phyloP scores from a whole-genome alignment of 1,284 basidiomycete genomes.

The Volvariella surrecta region DNA sequence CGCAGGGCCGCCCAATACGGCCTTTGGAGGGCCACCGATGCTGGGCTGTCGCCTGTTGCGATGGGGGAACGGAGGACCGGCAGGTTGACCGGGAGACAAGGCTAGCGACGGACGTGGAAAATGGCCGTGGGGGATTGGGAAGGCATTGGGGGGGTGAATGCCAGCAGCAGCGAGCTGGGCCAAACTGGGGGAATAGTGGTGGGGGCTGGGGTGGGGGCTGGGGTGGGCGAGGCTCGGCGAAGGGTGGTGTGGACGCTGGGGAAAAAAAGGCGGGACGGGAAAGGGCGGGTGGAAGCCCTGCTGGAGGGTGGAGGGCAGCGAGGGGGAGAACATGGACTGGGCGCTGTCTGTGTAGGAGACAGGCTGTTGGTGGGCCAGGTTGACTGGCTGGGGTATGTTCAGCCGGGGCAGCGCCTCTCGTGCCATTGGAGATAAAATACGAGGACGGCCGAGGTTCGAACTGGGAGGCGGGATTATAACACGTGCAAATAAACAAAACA shows the following conservation, averaged over 20 bases:
- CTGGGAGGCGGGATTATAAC: no score
- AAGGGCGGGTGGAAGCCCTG: conserved; percentile 50
- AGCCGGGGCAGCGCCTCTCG: conserved; percentile 34
- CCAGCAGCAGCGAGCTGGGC: conserved; percentile 48
- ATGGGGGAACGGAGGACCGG: conserved; percentile 41
- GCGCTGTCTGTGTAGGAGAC: conserved; percentile 14
- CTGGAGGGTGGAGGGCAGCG: conserved; percentile 51
- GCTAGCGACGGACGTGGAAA: conserved; percentile 49
- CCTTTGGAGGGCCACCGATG: conserved; percentile 77
- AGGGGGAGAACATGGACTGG: conserved; percentile 55
- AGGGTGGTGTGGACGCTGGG: conserved; percentile 65
- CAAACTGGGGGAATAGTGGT: conserved; percentile 47
- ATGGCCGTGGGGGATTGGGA: conserved; percentile 37
- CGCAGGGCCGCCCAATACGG: conserved; percentile 66
- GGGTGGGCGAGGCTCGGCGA: conserved; percentile 43
- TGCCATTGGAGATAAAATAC: conserved; percentile 18
- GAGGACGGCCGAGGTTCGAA: no score
- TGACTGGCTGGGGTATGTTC: conserved; percentile 34
- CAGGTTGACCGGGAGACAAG: conserved; percentile 21
- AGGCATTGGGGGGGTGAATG: conserved; percentile 44
- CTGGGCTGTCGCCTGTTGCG: conserved; percentile 54
- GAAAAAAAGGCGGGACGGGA: conserved; percentile 34
- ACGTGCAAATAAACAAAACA: no score
- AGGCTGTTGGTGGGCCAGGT: conserved; percentile 38
- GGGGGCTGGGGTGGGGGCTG: conserved; percentile 47